Evolutionary conservation across 768 basidiomycete species (phyloP).

Genomic region (Tephrocybe sp.): DNA sequence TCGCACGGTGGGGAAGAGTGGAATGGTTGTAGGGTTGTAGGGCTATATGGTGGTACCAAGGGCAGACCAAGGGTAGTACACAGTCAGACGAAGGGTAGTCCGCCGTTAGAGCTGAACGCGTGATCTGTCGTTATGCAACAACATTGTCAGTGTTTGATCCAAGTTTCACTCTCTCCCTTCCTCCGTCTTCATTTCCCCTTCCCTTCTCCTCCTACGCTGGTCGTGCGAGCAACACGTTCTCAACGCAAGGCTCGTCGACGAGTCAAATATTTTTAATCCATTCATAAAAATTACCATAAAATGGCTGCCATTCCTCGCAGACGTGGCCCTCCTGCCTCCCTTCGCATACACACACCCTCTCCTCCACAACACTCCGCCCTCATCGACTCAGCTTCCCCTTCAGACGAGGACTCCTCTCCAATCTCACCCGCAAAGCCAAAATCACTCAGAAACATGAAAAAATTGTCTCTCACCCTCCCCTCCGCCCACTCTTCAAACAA

Average conservation of each 20-base stretch:
- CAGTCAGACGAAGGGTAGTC: too few species aligned
- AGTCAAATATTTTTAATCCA: constrained; percentile 29
- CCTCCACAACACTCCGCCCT: constrained; percentile 49
- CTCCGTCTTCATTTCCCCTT: constrained; percentile 27
- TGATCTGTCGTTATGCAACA: constrained; percentile 4
- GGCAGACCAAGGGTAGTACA: too few species aligned
- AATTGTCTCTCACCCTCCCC: constrained; percentile 66
- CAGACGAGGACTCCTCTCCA: constrained; percentile 50
- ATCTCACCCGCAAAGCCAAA: constrained; percentile 40
- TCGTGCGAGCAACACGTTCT: constrained; percentile 20
- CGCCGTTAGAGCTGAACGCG: too few species aligned
- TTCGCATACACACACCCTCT: constrained; percentile 57
- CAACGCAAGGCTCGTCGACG: constrained; percentile 21
- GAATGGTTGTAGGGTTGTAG: too few species aligned
- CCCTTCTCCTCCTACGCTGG: constrained; percentile 22
- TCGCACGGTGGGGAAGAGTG: constrained; percentile 15
- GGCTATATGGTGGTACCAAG: too few species aligned
- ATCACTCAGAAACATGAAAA: constrained; percentile 69
- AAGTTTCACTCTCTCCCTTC: constrained; percentile 14
- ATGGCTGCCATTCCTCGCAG: constrained; percentile 5
- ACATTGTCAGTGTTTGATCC: too few species aligned
- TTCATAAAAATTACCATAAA: too few species aligned
- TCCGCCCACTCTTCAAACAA: constrained; percentile 57
- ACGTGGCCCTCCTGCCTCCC: constrained; percentile 51
- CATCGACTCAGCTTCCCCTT: constrained; percentile 41